Base-by-base conservation (phyloP, 2,329 filamentous ascomycete species). In the Aspergillus sp. region DNA sequence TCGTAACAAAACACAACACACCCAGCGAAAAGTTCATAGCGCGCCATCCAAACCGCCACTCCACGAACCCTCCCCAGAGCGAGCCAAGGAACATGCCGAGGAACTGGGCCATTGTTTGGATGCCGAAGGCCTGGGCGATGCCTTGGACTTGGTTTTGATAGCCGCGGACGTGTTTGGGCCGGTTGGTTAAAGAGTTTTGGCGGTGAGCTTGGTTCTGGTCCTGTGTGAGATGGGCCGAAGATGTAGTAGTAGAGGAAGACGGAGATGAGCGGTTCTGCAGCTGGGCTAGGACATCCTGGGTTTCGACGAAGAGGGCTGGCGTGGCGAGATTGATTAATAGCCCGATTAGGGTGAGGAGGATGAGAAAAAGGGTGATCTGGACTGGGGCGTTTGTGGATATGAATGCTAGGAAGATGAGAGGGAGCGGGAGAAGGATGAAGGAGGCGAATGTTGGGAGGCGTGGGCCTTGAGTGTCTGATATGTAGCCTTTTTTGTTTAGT, bases 251-350 rank as follows among this genome's bases (percentile, higher is more conserved):
- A 9, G 20, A 19, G 19, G 19, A n/a, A 1, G 33, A 15, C 0
- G 33, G 12, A 17, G n/a, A n/a, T 15, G 34, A 37, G 12, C 34
- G 34, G 12, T 5, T 12, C 20, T 89, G 59, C 87, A 85, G 85
- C 0, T 75, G 77, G 19, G 80, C 79, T 0, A 71, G 62, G 5
- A 67, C 66, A 37, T 81, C 81, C 3, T 83, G 81, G 34, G 91
- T 86, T 73, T 91, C 89, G 0, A 89, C 88, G 83, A 90, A 89
- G 19, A 90, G 75, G 0, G 88, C 85, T 0, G 86, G 84, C 57
- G 86, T 81, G 1, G 82, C 79, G 4, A 89, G 74, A 0, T 83
- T 81, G 3, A 89, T 73, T 1, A 81, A 79, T 2, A 83, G 62
- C 0, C 89, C 89, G 3, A 86, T 76, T 0, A 89, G 61, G 0